These are phyloP conservation scores for Paramecium tetraurelia DNA, from an alignment of 73 alveolate species.

Conservation along the genomic window DNA sequence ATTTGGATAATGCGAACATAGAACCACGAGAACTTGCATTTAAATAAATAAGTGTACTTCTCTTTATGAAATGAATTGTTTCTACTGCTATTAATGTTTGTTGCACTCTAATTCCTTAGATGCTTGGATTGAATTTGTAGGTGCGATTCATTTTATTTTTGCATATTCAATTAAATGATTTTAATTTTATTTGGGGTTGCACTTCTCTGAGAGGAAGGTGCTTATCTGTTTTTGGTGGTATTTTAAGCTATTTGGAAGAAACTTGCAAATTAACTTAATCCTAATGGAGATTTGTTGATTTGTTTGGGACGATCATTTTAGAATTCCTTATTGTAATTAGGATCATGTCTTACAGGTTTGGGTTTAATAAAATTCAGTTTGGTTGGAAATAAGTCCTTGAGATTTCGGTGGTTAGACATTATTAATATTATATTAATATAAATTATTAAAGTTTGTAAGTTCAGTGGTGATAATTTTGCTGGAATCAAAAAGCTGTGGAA, in stretches of 20 bases:
- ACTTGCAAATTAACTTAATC: neutral
- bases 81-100: neutral
- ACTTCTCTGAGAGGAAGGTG: neutral
- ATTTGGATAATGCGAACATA: neutral
- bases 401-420: conserved; percentile 47
- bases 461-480: neutral
- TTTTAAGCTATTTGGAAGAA: neutral
- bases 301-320: neutral
- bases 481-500: neutral
- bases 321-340: neutral
- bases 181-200: neutral
- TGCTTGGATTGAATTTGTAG: neutral
- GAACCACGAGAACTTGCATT: neutral
- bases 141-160: neutral
- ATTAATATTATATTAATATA: neutral
- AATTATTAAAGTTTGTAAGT: neutral
- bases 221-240: neutral
- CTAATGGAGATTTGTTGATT: neutral
- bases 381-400: neutral
- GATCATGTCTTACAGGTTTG: neutral
- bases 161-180: neutral
- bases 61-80: neutral
- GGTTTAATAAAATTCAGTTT: neutral
- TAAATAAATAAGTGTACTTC: neutral
- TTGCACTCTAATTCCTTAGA: neutral